phyloP scores from a whole-genome alignment of 2,329 filamentous ascomycete species.

The Blumeria hordei region DNA sequence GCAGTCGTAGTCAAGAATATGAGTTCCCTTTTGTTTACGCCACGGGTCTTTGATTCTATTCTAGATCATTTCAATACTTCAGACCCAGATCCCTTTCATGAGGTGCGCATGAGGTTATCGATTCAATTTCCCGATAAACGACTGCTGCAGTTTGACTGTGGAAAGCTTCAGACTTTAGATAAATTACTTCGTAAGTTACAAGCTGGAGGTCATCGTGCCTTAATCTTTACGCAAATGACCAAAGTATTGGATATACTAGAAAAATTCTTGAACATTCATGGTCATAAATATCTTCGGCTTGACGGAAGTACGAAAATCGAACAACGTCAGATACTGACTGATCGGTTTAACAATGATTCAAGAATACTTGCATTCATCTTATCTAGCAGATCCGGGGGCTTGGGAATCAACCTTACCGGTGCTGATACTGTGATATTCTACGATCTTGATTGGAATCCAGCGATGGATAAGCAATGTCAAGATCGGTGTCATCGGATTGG shows the following conservation, averaged over 20 bases:
- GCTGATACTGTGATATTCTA: constrained; percentile 98
- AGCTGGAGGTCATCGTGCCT: constrained; percentile 67
- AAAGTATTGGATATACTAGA: constrained; percentile 94
- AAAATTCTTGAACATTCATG: constrained; percentile 92
- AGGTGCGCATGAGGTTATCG: constrained; percentile 71
- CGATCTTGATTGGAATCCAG: constrained; percentile 96
- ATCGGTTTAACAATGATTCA: constrained; percentile 86
- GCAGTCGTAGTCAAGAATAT: constrained; percentile 65
- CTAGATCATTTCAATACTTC: constrained; percentile 31
- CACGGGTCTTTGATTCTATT: constrained; percentile 30
- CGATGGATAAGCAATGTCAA: constrained; percentile 99
- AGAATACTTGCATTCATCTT: constrained; percentile 90
- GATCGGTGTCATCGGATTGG: constrained; percentile 93
- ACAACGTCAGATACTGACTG: constrained; percentile 80
- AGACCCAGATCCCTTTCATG: constrained; percentile 66
- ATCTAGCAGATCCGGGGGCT: constrained; percentile 76
- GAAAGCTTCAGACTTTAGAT: constrained; percentile 80
- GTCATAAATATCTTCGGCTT: constrained; percentile 83
- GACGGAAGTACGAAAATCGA: constrained; percentile 95
- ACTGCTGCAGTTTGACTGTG: constrained; percentile 91
- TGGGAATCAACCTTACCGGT: constrained; percentile 90
- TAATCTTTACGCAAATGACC: constrained; percentile 99
- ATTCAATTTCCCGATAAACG: constrained; percentile 95
- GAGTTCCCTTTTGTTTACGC: constrained; percentile 39
- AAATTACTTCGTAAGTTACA: constrained; percentile 68